phyloP scores from a whole-genome alignment of 2,329 filamentous ascomycete genomes.

The Thyridium curvatum region DNA sequence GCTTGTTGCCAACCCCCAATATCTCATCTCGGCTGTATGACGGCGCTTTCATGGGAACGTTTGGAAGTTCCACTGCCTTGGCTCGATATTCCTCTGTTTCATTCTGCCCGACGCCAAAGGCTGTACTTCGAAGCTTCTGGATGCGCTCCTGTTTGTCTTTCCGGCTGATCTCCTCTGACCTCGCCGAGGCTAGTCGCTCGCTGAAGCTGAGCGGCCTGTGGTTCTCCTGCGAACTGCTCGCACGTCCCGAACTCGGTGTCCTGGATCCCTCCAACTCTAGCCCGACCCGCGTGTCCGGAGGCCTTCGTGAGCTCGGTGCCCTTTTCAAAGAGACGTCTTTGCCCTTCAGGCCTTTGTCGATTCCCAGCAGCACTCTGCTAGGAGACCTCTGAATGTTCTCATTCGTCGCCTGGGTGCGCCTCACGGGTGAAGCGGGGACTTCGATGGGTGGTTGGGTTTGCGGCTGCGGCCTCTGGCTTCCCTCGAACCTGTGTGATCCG shows the following conservation, averaged over 20 bases:
- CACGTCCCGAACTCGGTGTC: conserved; percentile 24
- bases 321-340: conserved; percentile 80
- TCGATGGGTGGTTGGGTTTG: conserved; percentile 44
- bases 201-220: conserved; percentile 62
- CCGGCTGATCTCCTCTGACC: conserved; percentile 45
- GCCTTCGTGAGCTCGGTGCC: conserved; percentile 45
- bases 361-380: conserved; percentile 72
- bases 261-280: conserved; percentile 36
- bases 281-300: conserved; percentile 18
- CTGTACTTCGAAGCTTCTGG: conserved; percentile 43
- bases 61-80: conserved; percentile 48
- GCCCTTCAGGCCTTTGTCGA: conserved; percentile 79
- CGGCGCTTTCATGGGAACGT: conserved; percentile 38
- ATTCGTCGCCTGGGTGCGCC: conserved; percentile 40
- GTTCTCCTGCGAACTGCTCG: conserved; percentile 14
- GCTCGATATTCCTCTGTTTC: conserved; percentile 56
- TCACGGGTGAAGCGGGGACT: conserved; percentile 71
- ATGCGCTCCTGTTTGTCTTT: conserved; percentile 46
- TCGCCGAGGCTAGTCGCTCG: conserved; percentile 72
- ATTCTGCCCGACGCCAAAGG: conserved; percentile 50
- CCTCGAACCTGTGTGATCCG: conserved; percentile 11
- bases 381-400: conserved; percentile 64
- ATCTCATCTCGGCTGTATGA: conserved; percentile 61
- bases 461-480: conserved; percentile 8
- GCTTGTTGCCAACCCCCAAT: conserved; percentile 25